Evolutionary conservation across 345 rosid species (phyloP).

Genomic region (Trapa bicornis): DNA sequence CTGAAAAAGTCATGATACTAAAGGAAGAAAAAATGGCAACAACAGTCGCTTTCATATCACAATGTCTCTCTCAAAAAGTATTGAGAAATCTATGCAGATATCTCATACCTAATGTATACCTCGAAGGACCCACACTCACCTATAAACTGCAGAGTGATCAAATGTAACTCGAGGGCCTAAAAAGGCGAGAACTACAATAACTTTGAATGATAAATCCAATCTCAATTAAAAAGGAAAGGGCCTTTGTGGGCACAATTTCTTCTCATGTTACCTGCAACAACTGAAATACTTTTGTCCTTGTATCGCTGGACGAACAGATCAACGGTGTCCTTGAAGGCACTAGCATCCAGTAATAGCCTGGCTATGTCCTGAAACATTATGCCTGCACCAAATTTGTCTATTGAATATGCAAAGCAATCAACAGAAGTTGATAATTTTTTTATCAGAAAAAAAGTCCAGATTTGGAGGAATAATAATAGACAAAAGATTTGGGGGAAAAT

Average conservation of each 20-base stretch:
- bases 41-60: conserved; percentile 23
- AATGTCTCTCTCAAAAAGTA: conserved; percentile 18
- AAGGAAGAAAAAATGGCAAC: not conserved
- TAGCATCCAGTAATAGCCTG: conserved; percentile 71
- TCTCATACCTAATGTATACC: conserved; percentile 10
- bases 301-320: conserved; percentile 90
- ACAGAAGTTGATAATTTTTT: not conserved
- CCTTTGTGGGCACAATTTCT: not conserved
- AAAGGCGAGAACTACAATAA: not conserved
- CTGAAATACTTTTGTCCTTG: conserved; percentile 73
- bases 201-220: conserved; percentile 10
- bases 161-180: not conserved
- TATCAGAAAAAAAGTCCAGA: not conserved
- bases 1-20: not conserved
- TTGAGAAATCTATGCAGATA: conserved; percentile 23
- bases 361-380: conserved; percentile 97
- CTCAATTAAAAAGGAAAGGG: not conserved
- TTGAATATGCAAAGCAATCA: not conserved
- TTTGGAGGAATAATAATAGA: too few species aligned
- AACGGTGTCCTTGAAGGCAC: conserved; percentile 81
- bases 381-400: conserved; percentile 30
- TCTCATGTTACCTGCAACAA: conserved; percentile 68
- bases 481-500: too few species aligned
- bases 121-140: conserved; percentile 13
- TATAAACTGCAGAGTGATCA: conserved; percentile 13